A percentile compares a stretch with the other conserved stretches of the same genome.
Evolutionary conservation across 2,329 filamentous ascomycete genomes (phyloP).

Genomic region (Westerdykella aurantiaca): DNA sequence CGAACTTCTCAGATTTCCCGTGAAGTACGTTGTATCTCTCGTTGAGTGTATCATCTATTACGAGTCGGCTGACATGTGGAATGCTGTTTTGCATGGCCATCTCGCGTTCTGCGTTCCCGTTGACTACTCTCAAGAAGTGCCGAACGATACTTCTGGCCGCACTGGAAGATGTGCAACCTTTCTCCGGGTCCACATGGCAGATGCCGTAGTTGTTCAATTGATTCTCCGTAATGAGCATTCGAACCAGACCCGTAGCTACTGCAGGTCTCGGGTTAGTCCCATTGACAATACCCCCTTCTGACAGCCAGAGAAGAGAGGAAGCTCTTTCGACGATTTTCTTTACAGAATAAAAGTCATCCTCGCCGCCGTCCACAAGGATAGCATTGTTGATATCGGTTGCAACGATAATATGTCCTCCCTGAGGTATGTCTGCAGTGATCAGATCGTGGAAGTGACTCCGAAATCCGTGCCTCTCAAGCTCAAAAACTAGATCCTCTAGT

Average conservation of each 20-base stretch:
- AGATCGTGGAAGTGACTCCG: not conserved
- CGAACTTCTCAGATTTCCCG: not conserved
- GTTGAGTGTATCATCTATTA: slow-evolving; percentile 11
- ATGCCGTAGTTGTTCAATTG: slow-evolving; percentile 4
- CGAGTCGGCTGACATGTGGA: slow-evolving; percentile 15
- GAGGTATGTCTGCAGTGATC: not conserved
- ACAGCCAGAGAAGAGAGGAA: slow-evolving; percentile 1
- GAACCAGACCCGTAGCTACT: slow-evolving; percentile 10
- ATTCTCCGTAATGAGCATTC: slow-evolving; percentile 9
- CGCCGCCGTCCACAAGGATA: not conserved
- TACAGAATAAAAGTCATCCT: slow-evolving; percentile 82
- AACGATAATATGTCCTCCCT: not conserved
- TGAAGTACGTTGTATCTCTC: not conserved
- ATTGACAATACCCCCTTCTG: not conserved
- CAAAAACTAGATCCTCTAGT: not conserved
- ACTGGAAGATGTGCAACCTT: not conserved
- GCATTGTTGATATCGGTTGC: not conserved
- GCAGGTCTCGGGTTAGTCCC: slow-evolving; percentile 6
- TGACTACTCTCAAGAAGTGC: slow-evolving; percentile 1
- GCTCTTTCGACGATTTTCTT: slow-evolving; percentile 81
- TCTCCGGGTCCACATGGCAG: not conserved
- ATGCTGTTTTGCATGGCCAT: slow-evolving; percentile 14
- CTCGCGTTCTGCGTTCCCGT: slow-evolving; percentile 9
- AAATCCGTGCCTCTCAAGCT: not conserved
- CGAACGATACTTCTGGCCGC: slow-evolving; percentile 9